phyloP scores from a whole-genome alignment of 257 asterid genomes.

The Solanum clarkiae region DNA sequence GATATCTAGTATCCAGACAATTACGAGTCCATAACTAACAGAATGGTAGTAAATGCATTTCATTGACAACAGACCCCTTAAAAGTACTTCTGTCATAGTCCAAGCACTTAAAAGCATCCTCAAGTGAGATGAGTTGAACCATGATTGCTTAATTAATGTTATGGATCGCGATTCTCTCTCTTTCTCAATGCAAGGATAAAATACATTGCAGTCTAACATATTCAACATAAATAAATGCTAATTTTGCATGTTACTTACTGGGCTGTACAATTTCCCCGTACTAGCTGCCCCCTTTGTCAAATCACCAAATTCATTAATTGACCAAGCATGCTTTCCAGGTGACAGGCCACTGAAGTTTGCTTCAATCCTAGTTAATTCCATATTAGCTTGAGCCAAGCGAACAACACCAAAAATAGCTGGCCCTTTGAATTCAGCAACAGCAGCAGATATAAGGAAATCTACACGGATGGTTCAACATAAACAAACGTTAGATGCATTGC shows the following conservation, averaged over 20 bases:
- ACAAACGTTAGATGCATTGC: background rate
- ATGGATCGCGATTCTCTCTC: background rate
- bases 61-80: background rate
- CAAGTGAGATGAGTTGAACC: background rate
- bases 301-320: conserved; percentile 84
- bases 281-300: conserved; percentile 80
- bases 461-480: conserved; percentile 7
- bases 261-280: conserved; percentile 72
- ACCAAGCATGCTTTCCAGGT: conserved; percentile 85
- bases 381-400: conserved; percentile 80
- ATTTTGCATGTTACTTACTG: conserved; percentile 18
- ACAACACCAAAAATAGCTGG: conserved; percentile 75
- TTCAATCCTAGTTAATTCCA: conserved; percentile 79
- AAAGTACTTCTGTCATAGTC: background rate
- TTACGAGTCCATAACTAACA: background rate
- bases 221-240: conserved; percentile 13
- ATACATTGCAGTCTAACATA: background rate
- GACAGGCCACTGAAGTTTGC: conserved; percentile 81
- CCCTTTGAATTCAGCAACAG: conserved; percentile 91
- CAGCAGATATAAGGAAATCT: conserved; percentile 86
- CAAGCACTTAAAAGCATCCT: background rate
- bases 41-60: background rate
- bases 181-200: background rate
- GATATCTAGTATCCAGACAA: background rate
- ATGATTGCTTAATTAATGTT: background rate